Evolutionary conservation across 2,329 filamentous ascomycete genomes (phyloP), one percentile per base, ranked within the genome.

Genomic region (Cladosporium cucumerinum): DNA sequence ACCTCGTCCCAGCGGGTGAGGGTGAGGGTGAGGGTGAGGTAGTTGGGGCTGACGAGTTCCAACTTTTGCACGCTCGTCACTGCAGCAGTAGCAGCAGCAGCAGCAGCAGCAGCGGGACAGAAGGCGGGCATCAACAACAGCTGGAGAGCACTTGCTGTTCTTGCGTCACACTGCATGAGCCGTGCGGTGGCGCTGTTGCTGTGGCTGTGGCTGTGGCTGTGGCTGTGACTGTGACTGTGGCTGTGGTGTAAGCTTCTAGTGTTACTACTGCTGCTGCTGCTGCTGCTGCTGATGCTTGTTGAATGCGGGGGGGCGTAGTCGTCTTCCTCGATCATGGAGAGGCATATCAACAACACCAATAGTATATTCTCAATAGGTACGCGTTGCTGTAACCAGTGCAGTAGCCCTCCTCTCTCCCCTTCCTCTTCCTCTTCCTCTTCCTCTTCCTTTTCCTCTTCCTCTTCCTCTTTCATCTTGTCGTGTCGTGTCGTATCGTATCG

Each of bases 161-260:
- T 61, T 51, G 46, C 60, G 60, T 62, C 60, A 62, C 60, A 54
- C 34, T 62, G 60, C 59, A 61, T 51, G 25, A 28, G 18, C 49
- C 11, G 49, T 52, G 36, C 26, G 18, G 43, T 16, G 11, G 1
- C 28, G n/a, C 28, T 25, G 10, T 10, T 14, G 48, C 48, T 51
- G 26, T 16, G 51, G 11, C 18, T 54, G 14, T 25, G 28, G 51
- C 51, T 32, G 30, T 32, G 30, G 30, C n/a, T n/a, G n/a, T n/a
- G n/a, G n/a, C n/a, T n/a, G n/a, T n/a, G n/a, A n/a, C n/a, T n/a
- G n/a, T n/a, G n/a, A n/a, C n/a, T n/a, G n/a, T n/a, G n/a, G n/a
- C n/a, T n/a, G n/a, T n/a, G n/a, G n/a, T n/a, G n/a, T n/a, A 16
- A 36, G 34, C 34, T 39, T 18, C 32, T 34, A 16, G 32, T 14